Conservation (phyloP, 108 stramenopile species). For the Mediolabrus comicus region DNA sequence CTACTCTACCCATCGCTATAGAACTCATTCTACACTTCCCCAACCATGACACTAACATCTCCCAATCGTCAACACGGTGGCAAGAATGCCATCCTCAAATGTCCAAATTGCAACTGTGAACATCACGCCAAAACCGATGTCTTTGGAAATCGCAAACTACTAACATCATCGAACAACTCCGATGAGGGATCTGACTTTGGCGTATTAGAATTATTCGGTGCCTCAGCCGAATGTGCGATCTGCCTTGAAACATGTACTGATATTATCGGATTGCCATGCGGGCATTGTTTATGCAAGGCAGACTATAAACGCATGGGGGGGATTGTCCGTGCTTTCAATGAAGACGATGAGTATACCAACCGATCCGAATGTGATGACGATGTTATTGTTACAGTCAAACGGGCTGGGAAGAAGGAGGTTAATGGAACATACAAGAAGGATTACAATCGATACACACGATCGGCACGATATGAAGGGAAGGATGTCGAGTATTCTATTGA, state of each 20-base stretch:
- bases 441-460: conserved; percentile 8
- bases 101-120: conserved; percentile 21
- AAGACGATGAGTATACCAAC: neutral
- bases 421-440: conserved; percentile 34
- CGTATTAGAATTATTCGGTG: conserved; percentile 28
- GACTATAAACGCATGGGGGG: conserved; percentile 34
- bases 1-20: too few species aligned
- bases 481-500: conserved; percentile 26
- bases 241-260: conserved; percentile 19
- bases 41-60: neutral
- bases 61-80: neutral
- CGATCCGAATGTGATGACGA: conserved; percentile 2
- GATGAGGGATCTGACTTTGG: conserved; percentile 11
- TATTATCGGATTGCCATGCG: conserved; percentile 24
- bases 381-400: conserved; percentile 7
- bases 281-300: conserved; percentile 31
- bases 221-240: conserved; percentile 24
- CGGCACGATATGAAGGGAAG: conserved; percentile 19
- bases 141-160: conserved; percentile 26
- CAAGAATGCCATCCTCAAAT: conserved; percentile 10
- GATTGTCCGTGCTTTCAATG: neutral
- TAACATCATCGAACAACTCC: neutral
- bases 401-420: conserved; percentile 13
- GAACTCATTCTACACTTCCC: neutral
- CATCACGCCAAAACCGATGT: conserved; percentile 38